phyloP scores from a whole-genome alignment of 768 basidiomycete species.

The Boletus barrowsii region DNA sequence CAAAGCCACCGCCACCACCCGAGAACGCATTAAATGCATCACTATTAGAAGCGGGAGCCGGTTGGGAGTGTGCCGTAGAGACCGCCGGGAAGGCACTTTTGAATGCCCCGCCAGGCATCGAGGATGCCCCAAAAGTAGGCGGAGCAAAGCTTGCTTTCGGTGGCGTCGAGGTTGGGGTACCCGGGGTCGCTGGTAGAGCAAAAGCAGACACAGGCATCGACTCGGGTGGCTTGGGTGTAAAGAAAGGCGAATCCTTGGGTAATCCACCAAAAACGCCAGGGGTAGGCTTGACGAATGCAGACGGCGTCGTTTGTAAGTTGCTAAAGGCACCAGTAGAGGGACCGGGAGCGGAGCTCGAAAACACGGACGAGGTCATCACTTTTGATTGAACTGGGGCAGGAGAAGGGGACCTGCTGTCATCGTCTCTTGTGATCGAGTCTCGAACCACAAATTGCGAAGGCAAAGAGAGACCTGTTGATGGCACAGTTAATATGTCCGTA shows the following conservation, averaged over 20 bases:
- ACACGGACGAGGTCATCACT: constrained; percentile 5
- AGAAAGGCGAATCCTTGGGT: constrained; percentile 52
- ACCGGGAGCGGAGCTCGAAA: constrained; percentile 24
- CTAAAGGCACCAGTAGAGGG: constrained; percentile 39
- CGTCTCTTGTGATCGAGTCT: constrained; percentile 9
- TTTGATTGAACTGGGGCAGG: constrained; percentile 10
- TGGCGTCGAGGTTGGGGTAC: constrained; percentile 21
- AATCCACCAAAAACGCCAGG: constrained; percentile 34
- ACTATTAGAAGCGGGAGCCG: constrained; percentile 11
- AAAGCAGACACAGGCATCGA: constrained; percentile 40
- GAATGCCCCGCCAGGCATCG: constrained; percentile 27
- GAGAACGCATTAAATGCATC: constrained; percentile 30
- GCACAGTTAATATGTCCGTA: background rate
- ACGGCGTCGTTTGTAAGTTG: constrained; percentile 32
- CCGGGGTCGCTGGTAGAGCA: constrained; percentile 14
- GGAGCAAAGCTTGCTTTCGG: constrained; percentile 20
- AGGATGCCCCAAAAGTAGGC: constrained; percentile 40
- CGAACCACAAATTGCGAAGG: background rate
- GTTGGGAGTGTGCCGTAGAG: constrained; percentile 2
- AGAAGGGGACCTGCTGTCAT: constrained; percentile 31
- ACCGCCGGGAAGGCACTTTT: constrained; percentile 19
- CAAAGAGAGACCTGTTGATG: too few species aligned
- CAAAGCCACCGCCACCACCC: constrained; percentile 43
- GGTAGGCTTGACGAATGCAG: constrained; percentile 37
- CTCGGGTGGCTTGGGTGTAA: constrained; percentile 36